Percentiles rank a stretch among this genome's conserved stretches.
Evolutionary conservation across 208 protist genomes (phyloP).

Genomic region (Acanthamoeba sp.): DNA sequence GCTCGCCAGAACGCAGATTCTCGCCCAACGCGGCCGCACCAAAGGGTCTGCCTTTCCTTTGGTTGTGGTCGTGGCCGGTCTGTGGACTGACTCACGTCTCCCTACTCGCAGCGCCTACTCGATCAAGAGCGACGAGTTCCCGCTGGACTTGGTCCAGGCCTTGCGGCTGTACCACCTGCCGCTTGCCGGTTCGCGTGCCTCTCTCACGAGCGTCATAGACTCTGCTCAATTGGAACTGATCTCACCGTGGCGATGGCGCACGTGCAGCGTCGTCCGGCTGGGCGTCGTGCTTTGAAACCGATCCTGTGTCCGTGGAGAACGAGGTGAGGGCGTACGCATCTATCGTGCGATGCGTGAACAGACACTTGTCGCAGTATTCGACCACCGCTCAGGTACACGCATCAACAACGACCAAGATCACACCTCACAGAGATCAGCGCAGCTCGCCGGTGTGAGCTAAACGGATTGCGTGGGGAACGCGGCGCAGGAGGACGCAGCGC

Average conservation of each 20-base stretch:
- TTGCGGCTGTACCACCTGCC: slow-evolving; percentile 27
- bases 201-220: background rate
- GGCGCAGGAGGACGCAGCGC: background rate
- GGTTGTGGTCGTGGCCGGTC: background rate
- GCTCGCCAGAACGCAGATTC: background rate
- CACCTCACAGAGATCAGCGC: too few species aligned
- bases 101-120: background rate
- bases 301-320: background rate
- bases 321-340: background rate
- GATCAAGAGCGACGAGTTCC: slow-evolving; percentile 6
- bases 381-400: slow-evolving; percentile 1
- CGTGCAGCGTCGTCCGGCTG: background rate
- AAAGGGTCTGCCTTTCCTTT: background rate
- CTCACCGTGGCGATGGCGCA: background rate
- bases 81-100: background rate
- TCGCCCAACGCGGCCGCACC: background rate
- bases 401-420: background rate
- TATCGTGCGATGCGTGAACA: background rate
- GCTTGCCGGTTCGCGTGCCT: background rate
- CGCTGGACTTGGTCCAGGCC: background rate
- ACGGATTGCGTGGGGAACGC: too few species aligned
- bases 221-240: background rate
- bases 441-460: too few species aligned
- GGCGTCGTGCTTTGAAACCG: background rate
- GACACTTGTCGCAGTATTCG: background rate